A percentile compares a stretch with the other conserved stretches of the same genome.
Conservation (phyloP, 371 early-diverging fungal species). For the Mucor irregularis region DNA sequence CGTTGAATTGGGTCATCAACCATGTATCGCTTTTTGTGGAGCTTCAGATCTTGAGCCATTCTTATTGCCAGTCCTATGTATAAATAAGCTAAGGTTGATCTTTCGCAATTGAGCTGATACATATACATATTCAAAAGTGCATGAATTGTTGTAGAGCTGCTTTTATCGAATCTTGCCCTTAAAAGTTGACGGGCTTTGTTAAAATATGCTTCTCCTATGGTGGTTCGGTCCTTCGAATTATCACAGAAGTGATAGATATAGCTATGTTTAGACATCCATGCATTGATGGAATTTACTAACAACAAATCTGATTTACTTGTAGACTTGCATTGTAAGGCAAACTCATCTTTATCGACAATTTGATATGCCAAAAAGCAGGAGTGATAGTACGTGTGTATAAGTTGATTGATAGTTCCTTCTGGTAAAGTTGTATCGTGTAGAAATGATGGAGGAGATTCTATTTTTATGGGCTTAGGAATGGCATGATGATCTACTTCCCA, state of each 20-base stretch:
- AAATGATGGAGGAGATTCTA: slow-evolving; percentile 19
- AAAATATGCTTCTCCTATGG: slow-evolving; percentile 59
- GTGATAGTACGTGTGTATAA: slow-evolving; percentile 59
- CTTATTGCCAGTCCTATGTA: slow-evolving; percentile 64
- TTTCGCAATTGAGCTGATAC: slow-evolving; percentile 60
- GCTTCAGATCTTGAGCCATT: slow-evolving; percentile 67
- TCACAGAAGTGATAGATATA: slow-evolving; percentile 48
- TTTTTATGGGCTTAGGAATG: slow-evolving; percentile 42
- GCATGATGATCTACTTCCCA: slow-evolving; percentile 56
- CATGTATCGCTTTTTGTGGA: slow-evolving; percentile 54
- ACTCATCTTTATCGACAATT: slow-evolving; percentile 57
- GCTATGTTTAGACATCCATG: slow-evolving; percentile 63
- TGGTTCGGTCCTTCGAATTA: slow-evolving; percentile 28
- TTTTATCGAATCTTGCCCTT: slow-evolving; percentile 57
- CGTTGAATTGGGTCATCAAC: slow-evolving; percentile 49
- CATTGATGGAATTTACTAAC: slow-evolving; percentile 57
- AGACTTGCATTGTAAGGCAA: slow-evolving; percentile 44
- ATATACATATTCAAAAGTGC: slow-evolving; percentile 62
- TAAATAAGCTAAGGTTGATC: slow-evolving; percentile 59
- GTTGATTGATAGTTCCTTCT: slow-evolving; percentile 31
- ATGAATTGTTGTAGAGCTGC: slow-evolving; percentile 57
- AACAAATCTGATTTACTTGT: slow-evolving; percentile 46
- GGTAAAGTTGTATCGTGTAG: slow-evolving; percentile 30
- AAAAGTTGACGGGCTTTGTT: slow-evolving; percentile 56
- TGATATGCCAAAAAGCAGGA: slow-evolving; percentile 60